Evolutionary conservation across 2,329 filamentous ascomycete species (phyloP).

Genomic region (Trematosphaeria pertusa): DNA sequence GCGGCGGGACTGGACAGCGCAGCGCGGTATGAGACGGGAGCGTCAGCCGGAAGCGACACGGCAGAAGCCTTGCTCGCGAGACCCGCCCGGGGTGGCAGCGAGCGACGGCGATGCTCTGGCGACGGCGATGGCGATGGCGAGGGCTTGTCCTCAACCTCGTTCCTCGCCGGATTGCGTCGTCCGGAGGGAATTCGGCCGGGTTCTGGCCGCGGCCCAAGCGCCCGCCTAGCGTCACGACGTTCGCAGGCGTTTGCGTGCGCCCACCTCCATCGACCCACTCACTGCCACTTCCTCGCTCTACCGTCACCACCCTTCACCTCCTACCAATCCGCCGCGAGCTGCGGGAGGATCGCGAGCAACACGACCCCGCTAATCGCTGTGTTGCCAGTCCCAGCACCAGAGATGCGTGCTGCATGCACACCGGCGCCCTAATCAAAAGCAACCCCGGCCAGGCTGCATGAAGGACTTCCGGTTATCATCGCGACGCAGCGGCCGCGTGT

Average conservation of each 20-base stretch:
- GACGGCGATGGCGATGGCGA: not conserved
- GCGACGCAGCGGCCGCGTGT: conserved; percentile 4
- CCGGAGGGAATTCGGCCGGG: conserved; percentile 5
- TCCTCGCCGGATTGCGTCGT: not conserved
- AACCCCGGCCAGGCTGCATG: conserved; percentile 9
- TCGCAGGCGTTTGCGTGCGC: conserved; percentile 11
- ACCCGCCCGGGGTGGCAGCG: not conserved
- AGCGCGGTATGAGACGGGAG: not conserved
- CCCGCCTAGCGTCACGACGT: conserved; percentile 9
- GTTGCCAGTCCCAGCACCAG: conserved; percentile 3
- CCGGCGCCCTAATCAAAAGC: conserved; percentile 6
- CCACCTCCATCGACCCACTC: conserved; percentile 1
- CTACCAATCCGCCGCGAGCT: not conserved
- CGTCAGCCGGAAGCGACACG: not conserved
- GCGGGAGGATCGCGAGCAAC: not conserved
- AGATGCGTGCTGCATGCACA: conserved; percentile 1
- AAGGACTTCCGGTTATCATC: conserved; percentile 5
- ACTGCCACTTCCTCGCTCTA: not conserved
- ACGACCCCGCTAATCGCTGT: conserved; percentile 14
- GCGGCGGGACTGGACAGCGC: not conserved
- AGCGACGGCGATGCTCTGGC: not conserved
- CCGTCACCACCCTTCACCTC: conserved; percentile 4
- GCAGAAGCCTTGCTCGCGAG: not conserved
- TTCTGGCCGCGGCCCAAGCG: conserved; percentile 6
- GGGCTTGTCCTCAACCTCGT: not conserved